These are phyloP conservation scores for Saraca asoca DNA, from an alignment of 331 rosid species.

Conservation along the genomic window DNA sequence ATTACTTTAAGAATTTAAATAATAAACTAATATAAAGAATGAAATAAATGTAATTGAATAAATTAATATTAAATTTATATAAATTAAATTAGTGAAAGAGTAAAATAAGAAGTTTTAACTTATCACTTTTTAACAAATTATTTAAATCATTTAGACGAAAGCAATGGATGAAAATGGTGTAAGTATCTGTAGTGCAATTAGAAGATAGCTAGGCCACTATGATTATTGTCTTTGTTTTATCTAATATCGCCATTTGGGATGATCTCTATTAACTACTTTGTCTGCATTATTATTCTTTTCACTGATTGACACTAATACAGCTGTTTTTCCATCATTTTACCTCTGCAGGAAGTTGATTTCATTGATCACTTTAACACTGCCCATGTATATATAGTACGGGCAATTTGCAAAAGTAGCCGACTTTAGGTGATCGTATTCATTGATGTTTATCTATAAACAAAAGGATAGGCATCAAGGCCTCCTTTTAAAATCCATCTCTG, in stretches of 20 bases:
- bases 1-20: no score
- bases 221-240: conserved; percentile 20
- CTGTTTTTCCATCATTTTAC: conserved; percentile 45
- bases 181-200: conserved; percentile 11
- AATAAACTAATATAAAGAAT: no score
- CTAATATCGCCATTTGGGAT: conserved; percentile 18
- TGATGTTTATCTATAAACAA: conserved; percentile 20
- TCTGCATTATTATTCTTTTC: conserved; percentile 38
- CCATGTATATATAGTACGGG: not conserved
- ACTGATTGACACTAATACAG: conserved; percentile 45
- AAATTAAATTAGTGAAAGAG: no score
- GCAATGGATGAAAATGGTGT: conserved; percentile 3
- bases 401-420: conserved; percentile 26
- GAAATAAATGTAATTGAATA: no score
- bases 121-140: no score
- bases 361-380: conserved; percentile 32
- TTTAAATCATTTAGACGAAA: not conserved
- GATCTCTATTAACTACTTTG: conserved; percentile 30
- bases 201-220: conserved; percentile 23
- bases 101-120: no score
- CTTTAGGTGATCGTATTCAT: conserved; percentile 22
- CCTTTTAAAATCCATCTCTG: conserved; percentile 20
- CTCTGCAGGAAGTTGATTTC: conserved; percentile 13
- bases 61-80: no score
- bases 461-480: conserved; percentile 16